phyloP scores from a whole-genome alignment of 140 eudicot species.

The Flaveria floridana region DNA sequence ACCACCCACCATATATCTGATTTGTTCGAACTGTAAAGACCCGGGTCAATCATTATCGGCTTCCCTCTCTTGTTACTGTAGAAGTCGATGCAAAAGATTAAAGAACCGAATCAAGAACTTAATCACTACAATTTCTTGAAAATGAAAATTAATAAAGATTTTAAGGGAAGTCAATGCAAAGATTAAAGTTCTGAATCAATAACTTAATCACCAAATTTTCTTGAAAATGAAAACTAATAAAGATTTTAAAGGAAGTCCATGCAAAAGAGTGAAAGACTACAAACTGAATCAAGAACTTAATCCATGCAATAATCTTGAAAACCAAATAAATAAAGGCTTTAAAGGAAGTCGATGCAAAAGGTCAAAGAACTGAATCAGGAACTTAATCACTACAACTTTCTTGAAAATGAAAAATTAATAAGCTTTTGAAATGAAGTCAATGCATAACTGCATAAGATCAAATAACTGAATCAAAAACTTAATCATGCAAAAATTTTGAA shows the following conservation, averaged over 20 bases:
- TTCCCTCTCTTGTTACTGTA: conserved; percentile 90
- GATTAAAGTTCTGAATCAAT: background rate
- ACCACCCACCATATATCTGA: conserved; percentile 89
- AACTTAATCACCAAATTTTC: background rate
- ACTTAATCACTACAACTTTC: background rate
- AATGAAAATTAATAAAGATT: background rate
- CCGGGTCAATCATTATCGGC: conserved; percentile 97
- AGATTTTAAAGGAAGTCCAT: background rate
- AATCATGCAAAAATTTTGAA: background rate
- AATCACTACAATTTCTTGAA: background rate
- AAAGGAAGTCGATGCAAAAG: background rate
- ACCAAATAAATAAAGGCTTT: too few species aligned
- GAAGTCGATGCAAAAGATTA: background rate
- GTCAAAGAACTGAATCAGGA: background rate
- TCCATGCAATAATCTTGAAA: background rate
- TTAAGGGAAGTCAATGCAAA: background rate
- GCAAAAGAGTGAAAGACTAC: background rate
- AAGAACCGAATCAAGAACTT: background rate
- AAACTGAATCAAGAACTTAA: background rate
- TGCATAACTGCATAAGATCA: too few species aligned
- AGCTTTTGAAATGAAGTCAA: background rate
- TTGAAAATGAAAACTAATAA: background rate
- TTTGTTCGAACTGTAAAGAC: conserved; percentile 62
- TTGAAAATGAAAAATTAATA: too few species aligned
- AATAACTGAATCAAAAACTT: background rate